Evolutionary conservation across 257 asterid species (phyloP).

Genomic region (Primulina tabacum): DNA sequence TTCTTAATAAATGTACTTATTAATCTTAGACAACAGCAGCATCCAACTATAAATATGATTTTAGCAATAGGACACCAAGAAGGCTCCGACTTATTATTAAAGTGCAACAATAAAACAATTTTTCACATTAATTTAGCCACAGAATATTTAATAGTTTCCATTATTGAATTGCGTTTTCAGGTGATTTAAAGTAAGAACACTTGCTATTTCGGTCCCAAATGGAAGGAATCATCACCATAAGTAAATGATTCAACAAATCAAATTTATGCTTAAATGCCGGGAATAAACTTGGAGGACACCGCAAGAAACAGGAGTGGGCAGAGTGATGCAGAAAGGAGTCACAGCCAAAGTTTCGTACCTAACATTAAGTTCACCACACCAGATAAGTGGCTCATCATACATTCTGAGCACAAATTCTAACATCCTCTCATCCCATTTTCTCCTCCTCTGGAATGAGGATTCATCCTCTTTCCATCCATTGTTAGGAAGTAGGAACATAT

Average conservation of each 20-base stretch:
- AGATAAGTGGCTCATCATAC: constrained; percentile 84
- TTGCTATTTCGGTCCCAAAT: background rate
- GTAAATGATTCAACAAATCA: constrained; percentile 4
- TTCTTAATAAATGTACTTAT: constrained; percentile 3
- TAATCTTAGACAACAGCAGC: background rate
- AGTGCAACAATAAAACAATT: background rate
- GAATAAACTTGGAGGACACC: background rate
- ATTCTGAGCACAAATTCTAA: constrained; percentile 61
- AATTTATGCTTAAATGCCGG: constrained; percentile 4
- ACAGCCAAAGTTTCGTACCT: constrained; percentile 45
- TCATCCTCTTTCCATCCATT: constrained; percentile 99
- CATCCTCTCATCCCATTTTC: constrained; percentile 98
- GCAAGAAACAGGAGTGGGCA: background rate
- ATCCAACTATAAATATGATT: background rate
- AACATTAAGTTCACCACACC: constrained; percentile 97
- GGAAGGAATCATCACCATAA: background rate
- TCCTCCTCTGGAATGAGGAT: constrained; percentile 80
- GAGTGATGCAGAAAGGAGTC: constrained; percentile 16
- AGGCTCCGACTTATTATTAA: constrained; percentile 12
- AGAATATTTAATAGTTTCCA: background rate
- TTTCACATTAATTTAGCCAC: constrained; percentile 1
- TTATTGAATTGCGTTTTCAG: background rate
- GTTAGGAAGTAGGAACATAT: constrained; percentile 87
- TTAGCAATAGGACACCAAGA: background rate
- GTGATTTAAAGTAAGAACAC: background rate